These are phyloP conservation scores for Cryphonectria naterciae DNA, from an alignment of 2,329 filamentous ascomycete genomes.

Conservation along the genomic window DNA sequence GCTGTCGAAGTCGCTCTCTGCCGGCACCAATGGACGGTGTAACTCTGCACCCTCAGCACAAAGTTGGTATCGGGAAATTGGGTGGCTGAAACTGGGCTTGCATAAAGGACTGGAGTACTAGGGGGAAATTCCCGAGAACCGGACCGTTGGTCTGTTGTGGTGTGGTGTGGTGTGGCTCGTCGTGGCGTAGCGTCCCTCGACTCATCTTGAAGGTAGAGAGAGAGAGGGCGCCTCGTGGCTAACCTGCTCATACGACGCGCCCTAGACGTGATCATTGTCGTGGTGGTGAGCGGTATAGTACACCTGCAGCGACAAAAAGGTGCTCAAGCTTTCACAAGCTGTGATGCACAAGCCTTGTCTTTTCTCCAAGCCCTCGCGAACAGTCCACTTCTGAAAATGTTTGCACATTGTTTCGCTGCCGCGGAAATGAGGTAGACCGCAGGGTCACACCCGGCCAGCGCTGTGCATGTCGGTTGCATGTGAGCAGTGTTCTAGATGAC, in stretches of 20 bases:
- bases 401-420: neutral
- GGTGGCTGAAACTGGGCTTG: conserved; percentile 3
- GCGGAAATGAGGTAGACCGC: conserved; percentile 9
- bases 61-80: neutral
- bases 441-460: conserved; percentile 7
- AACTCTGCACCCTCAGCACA: neutral
- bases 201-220: neutral
- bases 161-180: conserved; percentile 11
- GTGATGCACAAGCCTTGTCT: neutral
- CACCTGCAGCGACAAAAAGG: neutral
- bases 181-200: conserved; percentile 23
- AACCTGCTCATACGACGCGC: neutral
- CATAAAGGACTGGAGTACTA: conserved; percentile 7
- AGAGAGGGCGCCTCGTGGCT: conserved; percentile 15
- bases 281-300: neutral
- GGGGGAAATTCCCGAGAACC: neutral
- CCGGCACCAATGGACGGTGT: conserved; percentile 8
- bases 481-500: neutral
- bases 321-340: neutral
- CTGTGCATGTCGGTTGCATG: neutral
- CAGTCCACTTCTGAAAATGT: neutral
- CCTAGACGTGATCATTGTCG: neutral
- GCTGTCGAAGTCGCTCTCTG: conserved; percentile 6
- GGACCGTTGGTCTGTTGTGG: conserved; percentile 13
- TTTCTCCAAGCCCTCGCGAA: neutral